Base-by-base conservation (phyloP, 148 eudicot species). In the Camellia granthamiana region DNA sequence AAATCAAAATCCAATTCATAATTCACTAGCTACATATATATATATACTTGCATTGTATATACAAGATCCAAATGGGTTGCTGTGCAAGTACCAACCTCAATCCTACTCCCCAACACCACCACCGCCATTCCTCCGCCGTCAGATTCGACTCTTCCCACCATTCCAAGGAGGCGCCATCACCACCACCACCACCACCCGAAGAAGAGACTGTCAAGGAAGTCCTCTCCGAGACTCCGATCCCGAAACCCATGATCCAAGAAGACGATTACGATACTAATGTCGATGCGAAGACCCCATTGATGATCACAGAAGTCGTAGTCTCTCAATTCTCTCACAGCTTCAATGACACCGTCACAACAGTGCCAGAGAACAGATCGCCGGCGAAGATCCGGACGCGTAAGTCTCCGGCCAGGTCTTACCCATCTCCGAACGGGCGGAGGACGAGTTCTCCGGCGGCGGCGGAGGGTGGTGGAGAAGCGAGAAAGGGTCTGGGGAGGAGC, bases 141-240 rank as follows among this genome's bases (percentile, higher is more conserved):
- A 72, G 55, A 70, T 70, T 56, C n/a, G 54, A n/a, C 38, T 14
- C 3, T n/a, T 70, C 43, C 42, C 16, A 6, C 44, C 8, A 72
- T 12, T 4, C 7, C 75, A 77, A 74, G 82, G 59, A 82, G 19
- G 83, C 88, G 61, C 92, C 30, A 23, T 0, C 30, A 23, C 30
- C 30, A 23, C 30, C 23, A 23, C 23, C 30, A 23, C 30, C 30
- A 23, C 30, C 89, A 0, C 61, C 61, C 6, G 75, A 72, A 42
- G 93, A 89, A 65, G 97, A 92, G 82, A 83, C 93, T 2, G 94
- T 92, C 80, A 92, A 92, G 71, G 91, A 90, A 84, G 93, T 91
- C 49, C 92, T 91, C 75, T 81, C 94, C 0, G 94, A 92, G 68
- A 89, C 91, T 49, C 89, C 63, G 46, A 30, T n/a, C 0, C 47